Base-by-base conservation (phyloP, 129 eudicot species). In the Solidago caesia region DNA sequence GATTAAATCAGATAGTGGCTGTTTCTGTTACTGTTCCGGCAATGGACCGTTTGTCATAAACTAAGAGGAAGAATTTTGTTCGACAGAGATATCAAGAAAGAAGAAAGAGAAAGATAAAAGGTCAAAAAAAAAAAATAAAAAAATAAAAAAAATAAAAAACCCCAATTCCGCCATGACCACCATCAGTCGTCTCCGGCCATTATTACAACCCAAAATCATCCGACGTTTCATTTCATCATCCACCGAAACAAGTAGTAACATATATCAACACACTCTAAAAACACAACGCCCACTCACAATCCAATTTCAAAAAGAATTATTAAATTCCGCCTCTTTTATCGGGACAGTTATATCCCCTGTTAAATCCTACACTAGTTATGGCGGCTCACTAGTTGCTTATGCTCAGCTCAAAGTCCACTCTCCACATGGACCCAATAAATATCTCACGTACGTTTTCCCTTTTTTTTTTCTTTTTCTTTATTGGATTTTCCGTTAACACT, bases 321-420 rank as follows among this genome's bases (percentile, higher is more conserved):
- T 4, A 10, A 88, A 91, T 77, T 83, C 84, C 11, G 97, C 80
- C n/a, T 84, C 86, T 71, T 82, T 91, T 13, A 91, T 91, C 29
- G 97, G 97, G 21, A 77, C 77, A 42, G 76, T 91, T 10, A 61
- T 10, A 21, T 10, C 14, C 13, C 89, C 91, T n/a, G 33, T 82
- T 1, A 73, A 44, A 67, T 14, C 49, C 45, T 0, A 48, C 33
- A 75, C 77, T 45, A 21, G 15, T 4, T 6, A 0, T 1, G 47
- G 44, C 6, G 80, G 58, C 6, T 0, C 8, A 1, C 73, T 84
- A 16, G 81, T 85, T 21, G 90, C 72, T 72, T 10, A 78, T 70
- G 76, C 95, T 59, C 0, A 0, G 0, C 88, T 88, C 68, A 78
- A 64, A 8, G 85, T 88, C 33, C 72, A 74, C 7, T 59, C 78